Conservation (phyloP, 2,329 filamentous ascomycete genomes). For the Fusarium fujikuroi region DNA sequence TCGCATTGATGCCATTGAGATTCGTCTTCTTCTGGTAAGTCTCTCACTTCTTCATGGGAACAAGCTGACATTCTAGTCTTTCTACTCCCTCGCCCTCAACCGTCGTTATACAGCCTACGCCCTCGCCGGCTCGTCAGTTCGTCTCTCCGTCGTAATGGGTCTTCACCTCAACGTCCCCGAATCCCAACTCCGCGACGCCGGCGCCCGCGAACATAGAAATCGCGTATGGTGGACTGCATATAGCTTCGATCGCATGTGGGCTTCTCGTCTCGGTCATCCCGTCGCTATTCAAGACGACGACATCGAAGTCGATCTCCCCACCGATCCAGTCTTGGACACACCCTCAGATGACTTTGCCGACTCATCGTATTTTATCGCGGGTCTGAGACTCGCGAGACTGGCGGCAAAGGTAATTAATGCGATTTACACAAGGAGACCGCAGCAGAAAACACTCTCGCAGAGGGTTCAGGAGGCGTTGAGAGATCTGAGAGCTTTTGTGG, state of each 20-base stretch:
- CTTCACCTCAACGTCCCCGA: slow-evolving; percentile 54
- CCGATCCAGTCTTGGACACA: slow-evolving; percentile 44
- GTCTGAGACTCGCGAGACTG: slow-evolving; percentile 52
- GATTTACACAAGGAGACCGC: slow-evolving; percentile 47
- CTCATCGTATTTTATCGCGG: slow-evolving; percentile 48
- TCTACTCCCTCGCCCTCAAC: slow-evolving; percentile 58
- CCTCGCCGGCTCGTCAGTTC: slow-evolving; percentile 57
- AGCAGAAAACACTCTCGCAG: slow-evolving; percentile 47
- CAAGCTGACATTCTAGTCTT: slow-evolving; percentile 45
- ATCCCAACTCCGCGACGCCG: slow-evolving; percentile 53
- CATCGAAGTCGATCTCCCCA: slow-evolving; percentile 57
- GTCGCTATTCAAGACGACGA: slow-evolving; percentile 60
- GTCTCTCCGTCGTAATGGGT: slow-evolving; percentile 56
- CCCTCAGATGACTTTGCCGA: slow-evolving; percentile 48
- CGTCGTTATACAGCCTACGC: slow-evolving; percentile 56
- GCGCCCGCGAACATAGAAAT: slow-evolving; percentile 52
- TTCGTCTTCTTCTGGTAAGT: slow-evolving; percentile 56
- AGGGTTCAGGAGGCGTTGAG: slow-evolving; percentile 48
- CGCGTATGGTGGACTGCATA: slow-evolving; percentile 58
- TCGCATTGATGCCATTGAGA: slow-evolving; percentile 56
- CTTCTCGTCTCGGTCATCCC: slow-evolving; percentile 60
- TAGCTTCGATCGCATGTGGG: slow-evolving; percentile 59
- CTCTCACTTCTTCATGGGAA: fast-evolving
- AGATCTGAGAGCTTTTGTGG: slow-evolving; percentile 47
- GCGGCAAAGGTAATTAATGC: slow-evolving; percentile 45